Evolutionary conservation across 805 yeast species (phyloP).

Genomic region (Diddensiella transvaalensis): DNA sequence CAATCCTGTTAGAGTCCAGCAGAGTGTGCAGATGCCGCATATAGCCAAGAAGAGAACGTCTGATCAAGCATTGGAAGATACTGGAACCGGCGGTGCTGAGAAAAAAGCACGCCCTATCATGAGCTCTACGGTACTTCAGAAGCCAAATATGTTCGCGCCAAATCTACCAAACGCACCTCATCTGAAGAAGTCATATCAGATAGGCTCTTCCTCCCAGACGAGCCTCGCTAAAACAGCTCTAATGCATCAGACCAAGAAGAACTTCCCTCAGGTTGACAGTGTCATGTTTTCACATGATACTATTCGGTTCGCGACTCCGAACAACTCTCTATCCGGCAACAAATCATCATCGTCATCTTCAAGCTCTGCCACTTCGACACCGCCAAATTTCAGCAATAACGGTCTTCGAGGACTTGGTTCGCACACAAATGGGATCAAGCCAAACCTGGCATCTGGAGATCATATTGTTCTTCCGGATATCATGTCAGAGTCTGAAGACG

Average conservation of each 20-base stretch:
- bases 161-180: not conserved
- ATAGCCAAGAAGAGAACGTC: slow-evolving; percentile 3
- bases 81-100: slow-evolving; percentile 2
- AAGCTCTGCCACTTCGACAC: not conserved
- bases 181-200: no score
- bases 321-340: no score
- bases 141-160: not conserved
- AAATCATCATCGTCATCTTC: slow-evolving; percentile 3
- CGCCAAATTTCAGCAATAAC: slow-evolving; percentile 11
- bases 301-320: slow-evolving; percentile 26
- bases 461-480: slow-evolving; percentile 29
- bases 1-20: not conserved
- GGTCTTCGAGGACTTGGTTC: not conserved
- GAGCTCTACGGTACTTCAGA: no score
- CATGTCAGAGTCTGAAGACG: slow-evolving; percentile 47
- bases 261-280: slow-evolving; percentile 30
- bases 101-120: not conserved
- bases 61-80: slow-evolving; percentile 4
- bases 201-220: no score
- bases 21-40: not conserved
- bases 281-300: slow-evolving; percentile 35
- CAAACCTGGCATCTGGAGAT: no score
- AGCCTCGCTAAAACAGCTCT: slow-evolving; percentile 36
- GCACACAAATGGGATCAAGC: not conserved
- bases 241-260: slow-evolving; percentile 32